phyloP scores from a whole-genome alignment of 768 basidiomycete species.

The Calocera cornea region DNA sequence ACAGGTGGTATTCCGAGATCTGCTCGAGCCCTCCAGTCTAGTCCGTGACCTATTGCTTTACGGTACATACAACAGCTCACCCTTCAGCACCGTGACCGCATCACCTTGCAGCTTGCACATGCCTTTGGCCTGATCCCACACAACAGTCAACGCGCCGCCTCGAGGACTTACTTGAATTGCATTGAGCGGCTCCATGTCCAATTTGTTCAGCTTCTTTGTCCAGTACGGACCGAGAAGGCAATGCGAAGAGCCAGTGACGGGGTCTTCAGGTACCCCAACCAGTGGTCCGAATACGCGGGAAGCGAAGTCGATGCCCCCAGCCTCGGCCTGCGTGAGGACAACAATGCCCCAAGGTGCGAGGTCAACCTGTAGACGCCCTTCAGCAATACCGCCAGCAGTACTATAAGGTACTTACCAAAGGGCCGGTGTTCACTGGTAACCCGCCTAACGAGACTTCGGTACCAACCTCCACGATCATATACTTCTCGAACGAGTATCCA shows the following conservation, averaged over 20 bases:
- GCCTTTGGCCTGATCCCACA: constrained; percentile 17
- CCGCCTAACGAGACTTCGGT: neutral
- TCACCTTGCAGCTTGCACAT: neutral
- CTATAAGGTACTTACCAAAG: neutral
- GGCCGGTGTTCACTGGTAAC: neutral
- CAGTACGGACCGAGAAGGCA: constrained; percentile 22
- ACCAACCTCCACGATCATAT: neutral
- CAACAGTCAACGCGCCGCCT: constrained; percentile 34
- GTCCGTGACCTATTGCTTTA: neutral
- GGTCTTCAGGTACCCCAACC: constrained; percentile 20
- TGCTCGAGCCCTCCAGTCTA: neutral
- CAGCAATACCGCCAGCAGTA: neutral
- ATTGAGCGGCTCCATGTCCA: constrained; percentile 20
- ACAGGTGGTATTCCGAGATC: neutral
- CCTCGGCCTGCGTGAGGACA: constrained; percentile 15
- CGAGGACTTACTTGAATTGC: constrained; percentile 41
- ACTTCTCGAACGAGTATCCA: neutral
- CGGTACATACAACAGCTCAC: neutral
- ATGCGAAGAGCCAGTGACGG: constrained; percentile 24
- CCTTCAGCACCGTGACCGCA: neutral
- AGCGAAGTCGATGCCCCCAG: constrained; percentile 14
- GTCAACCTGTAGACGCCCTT: neutral
- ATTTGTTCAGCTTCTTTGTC: constrained; percentile 2
- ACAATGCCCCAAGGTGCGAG: neutral
- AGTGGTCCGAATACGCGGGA: constrained; percentile 23